Base-by-base conservation (phyloP, 2,329 filamentous ascomycete genomes). In the Penicillium sp. region DNA sequence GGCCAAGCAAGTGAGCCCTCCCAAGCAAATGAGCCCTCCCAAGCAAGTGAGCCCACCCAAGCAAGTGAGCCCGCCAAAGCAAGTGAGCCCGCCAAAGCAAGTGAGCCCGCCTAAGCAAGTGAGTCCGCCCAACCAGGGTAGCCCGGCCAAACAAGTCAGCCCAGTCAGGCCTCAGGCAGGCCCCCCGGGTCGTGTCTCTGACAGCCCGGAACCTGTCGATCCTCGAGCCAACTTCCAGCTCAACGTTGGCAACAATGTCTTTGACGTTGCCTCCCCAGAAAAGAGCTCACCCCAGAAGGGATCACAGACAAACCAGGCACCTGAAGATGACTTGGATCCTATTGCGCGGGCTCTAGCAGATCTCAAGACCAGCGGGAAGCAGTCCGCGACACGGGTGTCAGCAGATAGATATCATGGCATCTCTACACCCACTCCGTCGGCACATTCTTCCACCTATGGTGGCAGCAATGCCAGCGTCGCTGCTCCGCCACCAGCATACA, bases 401-500 rank as follows among this genome's bases (percentile, higher is more conserved):
- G 94, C 92, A 18, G 95, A 99, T 72, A 86, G 90, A 57, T 97
- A 96, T 73, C 90, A 95, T 68, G 93, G 94, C n/a, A 87, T 99
- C 59, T 79, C 89, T 13, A 96, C 93, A 2, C 93, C 94, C 6
- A 86, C 82, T 7, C 88, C 77, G 25, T 73, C 73, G 16, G 70
- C 75, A 18, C 69, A 72, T 34, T 69, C 74, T 15, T 72, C 76
- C 21, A 60, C 65, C 13, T 72, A 70, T 56, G 69, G 65, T 37
- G 58, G 68, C 29, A 68, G 63, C 44, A 56, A 57, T 48, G 60
- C 68, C 35, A 73, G 72, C 32, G 64, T 59, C 40, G 92, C 90
- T 10, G 91, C 92, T 6, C 93, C 93, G 3, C 93, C 93, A 4
- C 93, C 93, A 4, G 90, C 89, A 0, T 97, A 97, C 67, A 89